Conservation (phyloP, 805 yeast species). For the Metschnikowia vanudenii region DNA sequence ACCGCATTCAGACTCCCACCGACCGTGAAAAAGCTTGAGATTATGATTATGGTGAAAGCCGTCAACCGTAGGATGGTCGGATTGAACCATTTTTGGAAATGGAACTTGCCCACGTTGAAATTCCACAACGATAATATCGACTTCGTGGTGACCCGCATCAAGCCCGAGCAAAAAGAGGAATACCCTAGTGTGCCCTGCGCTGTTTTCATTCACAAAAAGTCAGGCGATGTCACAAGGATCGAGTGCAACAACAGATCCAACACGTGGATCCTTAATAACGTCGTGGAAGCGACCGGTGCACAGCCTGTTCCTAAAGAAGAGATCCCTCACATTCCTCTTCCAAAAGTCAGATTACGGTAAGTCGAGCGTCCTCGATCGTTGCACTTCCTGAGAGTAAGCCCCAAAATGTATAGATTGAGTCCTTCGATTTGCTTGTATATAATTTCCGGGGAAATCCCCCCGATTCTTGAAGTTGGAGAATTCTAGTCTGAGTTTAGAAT, state of each 20-base stretch:
- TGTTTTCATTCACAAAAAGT: slow-evolving; percentile 12
- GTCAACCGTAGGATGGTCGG: slow-evolving; percentile 56
- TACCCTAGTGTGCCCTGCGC: slow-evolving; percentile 15
- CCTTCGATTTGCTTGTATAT: slow-evolving; percentile 1
- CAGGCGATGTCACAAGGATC: slow-evolving; percentile 28
- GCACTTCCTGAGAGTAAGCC: too few species aligned
- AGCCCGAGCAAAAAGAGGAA: slow-evolving; percentile 13
- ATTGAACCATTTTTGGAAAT: slow-evolving; percentile 72
- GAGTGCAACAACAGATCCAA: slow-evolving; percentile 54
- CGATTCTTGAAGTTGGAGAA: neutral
- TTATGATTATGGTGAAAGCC: slow-evolving; percentile 48
- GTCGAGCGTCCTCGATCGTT: too few species aligned
- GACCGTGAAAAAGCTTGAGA: slow-evolving; percentile 41
- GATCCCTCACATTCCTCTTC: slow-evolving; percentile 29
- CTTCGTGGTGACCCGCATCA: slow-evolving; percentile 58
- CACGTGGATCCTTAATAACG: slow-evolving; percentile 53
- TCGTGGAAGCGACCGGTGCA: slow-evolving; percentile 55
- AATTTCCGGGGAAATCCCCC: neutral
- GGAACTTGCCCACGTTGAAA: slow-evolving; percentile 69
- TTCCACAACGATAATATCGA: slow-evolving; percentile 77
- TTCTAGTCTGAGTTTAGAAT: neutral
- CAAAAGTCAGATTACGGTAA: slow-evolving; percentile 9
- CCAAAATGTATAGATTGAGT: neutral
- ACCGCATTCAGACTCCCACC: slow-evolving; percentile 33
- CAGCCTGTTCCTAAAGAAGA: slow-evolving; percentile 46